Conservation (phyloP, 2,329 filamentous ascomycete species). For the Phialemoniopsis sp. region DNA sequence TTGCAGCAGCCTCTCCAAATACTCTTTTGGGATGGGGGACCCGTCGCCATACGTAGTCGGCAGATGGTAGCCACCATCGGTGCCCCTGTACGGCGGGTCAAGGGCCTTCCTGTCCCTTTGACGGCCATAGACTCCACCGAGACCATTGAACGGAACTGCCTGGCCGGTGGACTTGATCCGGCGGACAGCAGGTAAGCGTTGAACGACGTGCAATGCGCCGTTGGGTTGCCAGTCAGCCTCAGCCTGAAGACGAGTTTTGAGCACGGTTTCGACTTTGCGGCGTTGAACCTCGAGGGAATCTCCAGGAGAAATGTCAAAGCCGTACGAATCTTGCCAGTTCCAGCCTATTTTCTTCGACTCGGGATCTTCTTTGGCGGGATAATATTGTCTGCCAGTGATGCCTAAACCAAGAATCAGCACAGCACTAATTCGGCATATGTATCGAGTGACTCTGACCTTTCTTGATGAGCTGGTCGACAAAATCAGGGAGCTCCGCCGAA, state of each 20-base stretch:
- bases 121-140: conserved; percentile 7
- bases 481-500: conserved; percentile 5
- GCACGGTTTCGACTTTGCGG: conserved; percentile 6
- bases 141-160: conserved; percentile 6
- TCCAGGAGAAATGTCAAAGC: conserved; percentile 5
- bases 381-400: conserved; percentile 9
- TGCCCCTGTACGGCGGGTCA: conserved; percentile 4
- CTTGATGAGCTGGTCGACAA: conserved; percentile 4
- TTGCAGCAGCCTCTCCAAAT: conserved; percentile 5
- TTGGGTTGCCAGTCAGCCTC: conserved; percentile 9
- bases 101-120: conserved; percentile 3
- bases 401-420: too few species aligned
- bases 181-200: conserved; percentile 7
- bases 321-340: conserved; percentile 11
- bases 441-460: too few species aligned
- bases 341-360: conserved; percentile 8
- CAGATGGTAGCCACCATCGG: conserved; percentile 4
- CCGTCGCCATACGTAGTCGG: conserved; percentile 9
- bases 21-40: conserved; percentile 2
- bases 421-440: too few species aligned
- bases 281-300: conserved; percentile 4
- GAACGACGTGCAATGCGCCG: conserved; percentile 7
- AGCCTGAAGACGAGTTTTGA: conserved; percentile 2
- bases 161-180: conserved; percentile 5
- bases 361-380: conserved; percentile 8